phyloP scores from a whole-genome alignment of 2,329 filamentous ascomycete species.

The Parascedosporium putredinis region DNA sequence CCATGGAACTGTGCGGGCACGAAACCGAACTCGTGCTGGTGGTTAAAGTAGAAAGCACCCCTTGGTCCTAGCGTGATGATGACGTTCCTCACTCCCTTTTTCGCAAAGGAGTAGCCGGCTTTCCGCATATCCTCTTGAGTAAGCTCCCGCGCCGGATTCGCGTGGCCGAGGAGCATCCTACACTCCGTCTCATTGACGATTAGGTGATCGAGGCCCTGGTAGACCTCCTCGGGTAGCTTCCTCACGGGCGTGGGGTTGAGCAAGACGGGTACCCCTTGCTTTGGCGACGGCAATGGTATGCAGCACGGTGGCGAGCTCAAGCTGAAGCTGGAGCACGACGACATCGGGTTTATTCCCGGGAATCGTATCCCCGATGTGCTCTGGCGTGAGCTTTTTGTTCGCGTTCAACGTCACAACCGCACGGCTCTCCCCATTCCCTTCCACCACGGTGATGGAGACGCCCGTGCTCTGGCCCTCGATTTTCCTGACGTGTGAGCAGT shows the following conservation, averaged over 20 bases:
- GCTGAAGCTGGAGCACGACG: slow-evolving; percentile 51
- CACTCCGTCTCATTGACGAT: slow-evolving; percentile 70
- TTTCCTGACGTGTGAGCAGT: slow-evolving; percentile 31
- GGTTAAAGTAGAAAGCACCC: slow-evolving; percentile 42
- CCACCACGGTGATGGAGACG: slow-evolving; percentile 47
- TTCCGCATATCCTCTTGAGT: slow-evolving; percentile 25
- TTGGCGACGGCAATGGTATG: slow-evolving; percentile 34
- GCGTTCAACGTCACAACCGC: slow-evolving; percentile 43
- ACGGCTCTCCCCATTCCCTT: slow-evolving; percentile 43
- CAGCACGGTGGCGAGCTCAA: slow-evolving; percentile 41
- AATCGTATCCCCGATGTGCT: not conserved
- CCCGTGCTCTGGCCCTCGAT: slow-evolving; percentile 34
- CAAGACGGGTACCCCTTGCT: slow-evolving; percentile 39
- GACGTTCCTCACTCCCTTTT: slow-evolving; percentile 49
- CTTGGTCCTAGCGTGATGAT: slow-evolving; percentile 58
- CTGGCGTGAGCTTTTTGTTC: slow-evolving; percentile 29
- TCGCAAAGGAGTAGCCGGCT: slow-evolving; percentile 35
- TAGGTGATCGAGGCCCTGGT: slow-evolving; percentile 50
- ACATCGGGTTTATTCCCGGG: slow-evolving; percentile 37
- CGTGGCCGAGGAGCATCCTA: slow-evolving; percentile 21
- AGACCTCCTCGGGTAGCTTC: slow-evolving; percentile 46
- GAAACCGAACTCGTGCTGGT: slow-evolving; percentile 26
- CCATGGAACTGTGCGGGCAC: slow-evolving; percentile 35
- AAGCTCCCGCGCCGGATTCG: slow-evolving; percentile 16
- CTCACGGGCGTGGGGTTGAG: slow-evolving; percentile 63